Evolutionary conservation across 768 basidiomycete genomes (phyloP), one percentile per base, ranked within the genome.

Genomic region (Lentinula boryana): DNA sequence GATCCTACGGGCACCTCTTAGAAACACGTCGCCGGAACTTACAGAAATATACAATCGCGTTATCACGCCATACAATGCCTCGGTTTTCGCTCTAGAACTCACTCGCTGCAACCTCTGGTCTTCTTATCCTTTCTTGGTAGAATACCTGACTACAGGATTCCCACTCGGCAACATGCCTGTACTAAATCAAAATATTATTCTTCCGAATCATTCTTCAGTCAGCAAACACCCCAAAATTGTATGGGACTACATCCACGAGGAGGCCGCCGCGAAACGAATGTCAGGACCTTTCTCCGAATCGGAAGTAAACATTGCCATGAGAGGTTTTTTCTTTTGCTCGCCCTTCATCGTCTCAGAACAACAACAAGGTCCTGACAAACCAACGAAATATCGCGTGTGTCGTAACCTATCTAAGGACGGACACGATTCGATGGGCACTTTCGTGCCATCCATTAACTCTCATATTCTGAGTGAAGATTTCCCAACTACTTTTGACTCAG

Each of bases 51-150:
- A 8, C 5, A n/a, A 41, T 32, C n/a, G 21, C 23, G 21, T 38
- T 38, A 64, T 85, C 84, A 1, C 84, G 62, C 4, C 84, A 71
- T 46, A 72, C 72, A 23, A 23, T 23, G 23, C 23, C 23, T 23
- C 23, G 23, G 23, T 23, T 23, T 23, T 23, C 23, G 23, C 23
- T 23, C 23, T 23, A 23, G 23, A 23, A 2, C 23, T 23, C 23
- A 23, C 23, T 23, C 1, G 23, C 23, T 23, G 23, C 3, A 23
- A 23, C 23, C 23, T 23, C 3, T 23, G 23, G 23, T 23, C 23
- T 3, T 23, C 23, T 23, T 23, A 23, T 23, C 23, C 23, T 23
- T 23, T 23, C 23, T 23, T 23, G 23, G 23, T 23, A 23, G 23
- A 23, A 23, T 23, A 23, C 23, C 23, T 23, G 23, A 23, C 23